A percentile compares a stretch with the other conserved stretches of the same genome.
Evolutionary conservation across 768 basidiomycete species (phyloP).

Genomic region (Tricholoma saponaceum): DNA sequence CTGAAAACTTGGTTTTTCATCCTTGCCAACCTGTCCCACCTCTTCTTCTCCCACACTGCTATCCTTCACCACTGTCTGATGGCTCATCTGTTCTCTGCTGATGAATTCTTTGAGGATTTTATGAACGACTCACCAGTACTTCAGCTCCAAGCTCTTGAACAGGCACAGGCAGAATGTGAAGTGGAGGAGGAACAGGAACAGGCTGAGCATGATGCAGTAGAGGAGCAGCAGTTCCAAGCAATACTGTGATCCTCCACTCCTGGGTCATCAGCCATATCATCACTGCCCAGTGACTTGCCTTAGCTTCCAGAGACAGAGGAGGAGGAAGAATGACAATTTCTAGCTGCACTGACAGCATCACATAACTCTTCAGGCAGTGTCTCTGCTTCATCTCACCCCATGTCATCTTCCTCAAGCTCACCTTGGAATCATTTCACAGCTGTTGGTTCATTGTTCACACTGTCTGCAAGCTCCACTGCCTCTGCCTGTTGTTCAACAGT

Average conservation of each 20-base stretch:
- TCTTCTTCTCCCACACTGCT: background rate
- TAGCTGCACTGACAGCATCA: no score
- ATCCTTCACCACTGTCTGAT: background rate
- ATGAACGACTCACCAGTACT: background rate
- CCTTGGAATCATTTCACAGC: background rate
- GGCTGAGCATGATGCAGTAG: background rate
- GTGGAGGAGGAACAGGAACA: background rate
- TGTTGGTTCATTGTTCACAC: background rate
- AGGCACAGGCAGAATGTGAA: background rate
- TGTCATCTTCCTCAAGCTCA: background rate
- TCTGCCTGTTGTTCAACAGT: no score
- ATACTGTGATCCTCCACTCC: background rate
- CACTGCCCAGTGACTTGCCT: background rate
- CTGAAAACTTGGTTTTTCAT: background rate
- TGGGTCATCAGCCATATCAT: no score
- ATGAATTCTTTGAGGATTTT: background rate
- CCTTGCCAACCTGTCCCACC: no score
- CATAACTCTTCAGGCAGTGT: no score
- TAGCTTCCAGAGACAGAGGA: background rate
- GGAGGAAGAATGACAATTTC: background rate
- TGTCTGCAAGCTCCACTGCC: background rate
- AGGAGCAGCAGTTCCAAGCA: background rate
- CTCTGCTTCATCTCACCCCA: no score
- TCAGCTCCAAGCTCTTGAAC: background rate
- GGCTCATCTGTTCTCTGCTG: background rate